Evolutionary conservation across 2,329 filamentous ascomycete genomes (phyloP), one percentile per base, ranked within the genome.

Genomic region (Huntiella savannae): DNA sequence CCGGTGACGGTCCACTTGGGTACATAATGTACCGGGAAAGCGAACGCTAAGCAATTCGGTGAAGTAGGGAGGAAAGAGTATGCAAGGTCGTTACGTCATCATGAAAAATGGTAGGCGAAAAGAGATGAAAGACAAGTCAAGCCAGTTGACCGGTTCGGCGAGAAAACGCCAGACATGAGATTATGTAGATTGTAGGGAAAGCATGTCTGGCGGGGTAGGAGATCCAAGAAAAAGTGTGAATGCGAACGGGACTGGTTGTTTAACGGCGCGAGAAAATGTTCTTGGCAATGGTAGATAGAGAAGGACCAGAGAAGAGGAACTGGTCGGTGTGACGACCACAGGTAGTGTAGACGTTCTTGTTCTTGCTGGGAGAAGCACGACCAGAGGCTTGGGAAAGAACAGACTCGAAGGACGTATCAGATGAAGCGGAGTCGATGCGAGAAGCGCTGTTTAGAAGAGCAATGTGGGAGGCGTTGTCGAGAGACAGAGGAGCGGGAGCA

Each of bases 241-340:
- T 28, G 17, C 4, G 4, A 33, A 4, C 13, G 5, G 12, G 19
- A 41, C 15, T n/a, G 22, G n/a, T 4, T n/a, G 16, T 37, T 46
- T 49, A 48, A 33, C 45, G 47, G 41, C 46, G 50, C 10, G 33
- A 36, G 37, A 63, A 62, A 40, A 68, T 53, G 12, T 62, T 57
- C 40, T 62, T 62, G 52, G 64, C 63, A 33, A 69, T 55, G 39
- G 66, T 64, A 5, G 60, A 55, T 16, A 69, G 54, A 2, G 63
- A 68, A 37, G 63, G 64, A 1, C 69, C 69, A 33, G 67, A 60
- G 50, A 73, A 69, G 11, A 73, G 58, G 49, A 64, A 70, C 53
- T 73, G 67, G 52, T 71, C 63, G 35, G 67, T 67, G 56, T 73
- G 70, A 11, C 70, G 62, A 11, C 70, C 70, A 50, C 70, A 73